Conservation (phyloP, 441 rosid genomes). For the Bruguiera hainesii region DNA sequence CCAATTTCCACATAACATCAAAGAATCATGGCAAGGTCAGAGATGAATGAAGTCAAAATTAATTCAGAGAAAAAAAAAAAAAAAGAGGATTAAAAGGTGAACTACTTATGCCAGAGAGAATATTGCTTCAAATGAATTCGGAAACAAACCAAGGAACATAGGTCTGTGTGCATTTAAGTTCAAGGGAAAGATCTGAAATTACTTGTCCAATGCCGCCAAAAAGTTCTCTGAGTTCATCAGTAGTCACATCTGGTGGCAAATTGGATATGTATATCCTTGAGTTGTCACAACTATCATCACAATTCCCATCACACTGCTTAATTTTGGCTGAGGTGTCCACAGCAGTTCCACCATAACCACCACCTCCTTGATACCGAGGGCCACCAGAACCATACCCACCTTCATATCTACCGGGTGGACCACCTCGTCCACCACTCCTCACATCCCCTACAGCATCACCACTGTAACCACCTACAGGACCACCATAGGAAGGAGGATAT, state of each 20-base stretch:
- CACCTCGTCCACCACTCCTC: constrained; percentile 60
- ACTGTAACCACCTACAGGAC: constrained; percentile 53
- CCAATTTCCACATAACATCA: not conserved
- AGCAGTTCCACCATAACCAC: constrained; percentile 43
- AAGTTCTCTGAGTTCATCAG: constrained; percentile 84
- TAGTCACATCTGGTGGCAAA: constrained; percentile 90
- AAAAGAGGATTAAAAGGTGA: not conserved
- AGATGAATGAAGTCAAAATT: not conserved
- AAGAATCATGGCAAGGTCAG: not conserved
- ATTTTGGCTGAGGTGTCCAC: constrained; percentile 47
- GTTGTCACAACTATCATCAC: constrained; percentile 88
- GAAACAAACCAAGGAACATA: not conserved
- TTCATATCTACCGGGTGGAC: constrained; percentile 44
- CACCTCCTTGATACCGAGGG: constrained; percentile 48
- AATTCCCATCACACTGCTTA: constrained; percentile 89
- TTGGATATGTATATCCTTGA: constrained; percentile 91
- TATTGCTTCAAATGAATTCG: not conserved
- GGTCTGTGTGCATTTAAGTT: constrained; percentile 1
- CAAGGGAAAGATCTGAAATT: constrained; percentile 31
- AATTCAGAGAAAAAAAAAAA: not conserved
- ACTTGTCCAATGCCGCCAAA: constrained; percentile 99
- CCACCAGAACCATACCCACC: constrained; percentile 52
- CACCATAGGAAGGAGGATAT: constrained; percentile 64
- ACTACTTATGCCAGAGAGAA: not conserved
- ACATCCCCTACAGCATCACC: constrained; percentile 47